phyloP scores from a whole-genome alignment of 2,329 filamentous ascomycete genomes.

The Plenodomus biglobosus region DNA sequence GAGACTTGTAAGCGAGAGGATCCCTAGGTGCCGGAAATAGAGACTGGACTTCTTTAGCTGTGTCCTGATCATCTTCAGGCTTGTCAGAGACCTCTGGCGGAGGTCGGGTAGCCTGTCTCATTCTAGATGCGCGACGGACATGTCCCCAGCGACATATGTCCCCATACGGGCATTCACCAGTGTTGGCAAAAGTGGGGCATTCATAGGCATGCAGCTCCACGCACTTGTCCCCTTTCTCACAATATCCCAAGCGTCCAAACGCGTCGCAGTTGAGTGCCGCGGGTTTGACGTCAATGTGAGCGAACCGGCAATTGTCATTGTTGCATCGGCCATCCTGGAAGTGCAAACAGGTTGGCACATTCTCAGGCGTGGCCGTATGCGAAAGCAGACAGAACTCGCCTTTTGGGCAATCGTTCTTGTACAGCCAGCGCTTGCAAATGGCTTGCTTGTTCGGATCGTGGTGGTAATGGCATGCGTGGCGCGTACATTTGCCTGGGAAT shows the following conservation, averaged over 20 bases:
- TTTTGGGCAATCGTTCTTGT: slow-evolving; percentile 73
- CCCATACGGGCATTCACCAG: slow-evolving; percentile 73
- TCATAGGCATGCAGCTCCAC: slow-evolving; percentile 84
- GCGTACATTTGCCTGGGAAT: slow-evolving; percentile 73
- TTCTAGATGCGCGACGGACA: slow-evolving; percentile 58
- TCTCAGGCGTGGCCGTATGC: slow-evolving; percentile 79
- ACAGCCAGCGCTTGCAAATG: slow-evolving; percentile 84
- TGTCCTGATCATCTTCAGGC: slow-evolving; percentile 12
- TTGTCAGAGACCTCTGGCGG: slow-evolving; percentile 10
- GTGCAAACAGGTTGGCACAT: slow-evolving; percentile 85
- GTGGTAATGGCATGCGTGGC: slow-evolving; percentile 74
- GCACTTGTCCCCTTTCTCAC: slow-evolving; percentile 77
- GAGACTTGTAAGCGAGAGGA: slow-evolving; percentile 6
- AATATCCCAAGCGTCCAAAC: slow-evolving; percentile 88
- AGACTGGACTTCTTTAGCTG: slow-evolving; percentile 2
- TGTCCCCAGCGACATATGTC: slow-evolving; percentile 82
- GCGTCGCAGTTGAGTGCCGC: slow-evolving; percentile 77
- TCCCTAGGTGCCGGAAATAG: slow-evolving; percentile 2
- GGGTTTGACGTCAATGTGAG: slow-evolving; percentile 77
- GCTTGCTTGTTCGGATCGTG: slow-evolving; percentile 88
- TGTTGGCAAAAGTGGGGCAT: slow-evolving; percentile 94
- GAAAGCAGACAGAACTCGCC: slow-evolving; percentile 86
- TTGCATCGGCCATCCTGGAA: slow-evolving; percentile 88
- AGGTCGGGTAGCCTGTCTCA: slow-evolving; percentile 22
- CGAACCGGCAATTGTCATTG: slow-evolving; percentile 82